Evolutionary conservation across 2,329 filamentous ascomycete species (phyloP).

Genomic region (Cryphonectria carpinicola): DNA sequence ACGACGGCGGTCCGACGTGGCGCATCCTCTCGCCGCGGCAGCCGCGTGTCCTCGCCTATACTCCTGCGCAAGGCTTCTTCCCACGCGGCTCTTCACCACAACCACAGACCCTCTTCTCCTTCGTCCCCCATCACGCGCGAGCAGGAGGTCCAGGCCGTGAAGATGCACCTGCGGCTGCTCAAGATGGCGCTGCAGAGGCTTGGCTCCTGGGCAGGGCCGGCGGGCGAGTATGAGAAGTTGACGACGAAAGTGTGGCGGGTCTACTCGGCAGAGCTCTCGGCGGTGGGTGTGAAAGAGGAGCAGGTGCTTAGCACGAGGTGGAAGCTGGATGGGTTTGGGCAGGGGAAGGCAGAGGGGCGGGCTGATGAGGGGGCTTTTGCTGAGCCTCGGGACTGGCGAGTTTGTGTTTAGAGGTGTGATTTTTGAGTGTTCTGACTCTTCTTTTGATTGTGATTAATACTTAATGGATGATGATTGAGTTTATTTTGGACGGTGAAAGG

Average conservation of each 20-base stretch:
- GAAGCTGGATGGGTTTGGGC: constrained; percentile 12
- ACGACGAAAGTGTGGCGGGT: neutral
- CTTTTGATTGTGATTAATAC: neutral
- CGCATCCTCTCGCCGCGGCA: neutral
- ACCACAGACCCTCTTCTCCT: neutral
- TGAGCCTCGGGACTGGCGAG: neutral
- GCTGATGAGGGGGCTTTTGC: neutral
- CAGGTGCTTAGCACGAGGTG: constrained; percentile 8
- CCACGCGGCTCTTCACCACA: neutral
- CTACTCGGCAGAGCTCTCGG: neutral
- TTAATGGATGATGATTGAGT: too few relatives aligned
- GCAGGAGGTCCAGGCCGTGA: constrained; percentile 8
- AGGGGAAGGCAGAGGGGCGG: neutral
- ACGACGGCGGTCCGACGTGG: neutral
- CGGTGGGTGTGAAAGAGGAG: constrained; percentile 10
- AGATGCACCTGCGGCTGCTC: constrained; percentile 10
- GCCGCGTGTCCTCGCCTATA: constrained; percentile 5
- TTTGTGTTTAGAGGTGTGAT: neutral
- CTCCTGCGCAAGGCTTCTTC: neutral
- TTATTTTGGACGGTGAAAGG: too few relatives aligned
- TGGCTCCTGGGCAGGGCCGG: constrained; percentile 2
- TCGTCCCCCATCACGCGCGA: constrained; percentile 4
- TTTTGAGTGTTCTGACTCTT: neutral
- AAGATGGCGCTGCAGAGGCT: constrained; percentile 13
- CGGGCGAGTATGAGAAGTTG: constrained; percentile 15